Conservation (phyloP, 768 basidiomycete genomes). For the Saitozyma podzolica region DNA sequence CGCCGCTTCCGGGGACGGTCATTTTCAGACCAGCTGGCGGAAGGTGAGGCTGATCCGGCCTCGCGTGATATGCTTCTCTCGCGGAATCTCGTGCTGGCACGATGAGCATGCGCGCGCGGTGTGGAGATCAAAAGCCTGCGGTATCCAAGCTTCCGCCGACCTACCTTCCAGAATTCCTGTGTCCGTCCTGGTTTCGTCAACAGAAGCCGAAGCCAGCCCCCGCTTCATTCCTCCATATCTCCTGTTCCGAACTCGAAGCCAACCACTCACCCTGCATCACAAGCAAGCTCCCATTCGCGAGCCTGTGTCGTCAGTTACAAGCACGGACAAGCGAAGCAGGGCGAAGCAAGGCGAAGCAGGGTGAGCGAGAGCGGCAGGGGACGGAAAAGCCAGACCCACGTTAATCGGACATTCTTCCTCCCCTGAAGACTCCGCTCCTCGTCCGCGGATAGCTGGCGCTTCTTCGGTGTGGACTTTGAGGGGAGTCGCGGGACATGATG, state of each 20-base stretch:
- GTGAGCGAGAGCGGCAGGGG: neutral
- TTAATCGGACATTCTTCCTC: constrained; percentile 43
- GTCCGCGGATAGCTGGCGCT: constrained; percentile 7
- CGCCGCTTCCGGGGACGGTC: no score
- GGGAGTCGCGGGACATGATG: constrained; percentile 52
- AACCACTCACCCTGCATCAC: constrained; percentile 54
- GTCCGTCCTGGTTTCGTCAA: constrained; percentile 37
- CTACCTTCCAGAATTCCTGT: constrained; percentile 56
- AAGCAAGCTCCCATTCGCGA: constrained; percentile 54
- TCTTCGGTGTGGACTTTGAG: constrained; percentile 18
- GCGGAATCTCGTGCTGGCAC: constrained; percentile 53
- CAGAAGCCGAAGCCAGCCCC: constrained; percentile 1
- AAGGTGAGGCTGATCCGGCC: constrained; percentile 56
- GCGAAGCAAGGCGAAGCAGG: neutral
- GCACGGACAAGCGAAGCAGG: neutral
- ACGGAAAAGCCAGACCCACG: constrained; percentile 15
- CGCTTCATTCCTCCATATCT: neutral
- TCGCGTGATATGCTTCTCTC: constrained; percentile 50
- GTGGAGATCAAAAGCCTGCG: neutral
- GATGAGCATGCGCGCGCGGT: neutral
- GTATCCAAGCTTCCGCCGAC: constrained; percentile 10
- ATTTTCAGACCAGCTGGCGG: constrained; percentile 48
- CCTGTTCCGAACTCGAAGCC: constrained; percentile 4
- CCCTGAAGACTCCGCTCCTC: constrained; percentile 11
- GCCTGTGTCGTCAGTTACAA: constrained; percentile 17